phyloP scores from a whole-genome alignment of 495 filamentous ascomycete species.

The Aspergillus nanangensis region DNA sequence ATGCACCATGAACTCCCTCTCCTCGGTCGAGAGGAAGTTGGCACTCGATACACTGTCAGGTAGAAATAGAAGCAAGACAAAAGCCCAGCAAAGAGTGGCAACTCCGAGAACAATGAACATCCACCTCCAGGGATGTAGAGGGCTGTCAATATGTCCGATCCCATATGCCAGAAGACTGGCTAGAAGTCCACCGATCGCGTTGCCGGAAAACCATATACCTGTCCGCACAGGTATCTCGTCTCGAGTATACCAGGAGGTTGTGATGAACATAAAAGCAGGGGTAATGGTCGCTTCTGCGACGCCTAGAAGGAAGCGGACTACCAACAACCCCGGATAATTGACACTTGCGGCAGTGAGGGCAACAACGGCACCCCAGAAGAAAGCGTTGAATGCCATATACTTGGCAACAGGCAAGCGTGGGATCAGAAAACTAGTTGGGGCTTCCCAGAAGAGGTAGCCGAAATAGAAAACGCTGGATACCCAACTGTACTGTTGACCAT shows the following conservation, averaged over 20 bases:
- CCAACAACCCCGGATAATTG: conserved; percentile 31
- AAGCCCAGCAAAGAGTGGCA: conserved; percentile 49
- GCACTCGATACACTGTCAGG: conserved; percentile 60
- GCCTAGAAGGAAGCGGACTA: conserved; percentile 46
- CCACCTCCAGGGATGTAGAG: conserved; percentile 48
- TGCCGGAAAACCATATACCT: conserved; percentile 57
- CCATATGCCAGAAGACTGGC: conserved; percentile 56
- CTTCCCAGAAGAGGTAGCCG: conserved; percentile 47
- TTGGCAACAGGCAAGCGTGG: conserved; percentile 50
- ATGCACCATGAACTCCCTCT: conserved; percentile 51
- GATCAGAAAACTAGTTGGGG: conserved; percentile 34
- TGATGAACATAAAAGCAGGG: conserved; percentile 34
- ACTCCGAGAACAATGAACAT: conserved; percentile 50
- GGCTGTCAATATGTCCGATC: conserved; percentile 46
- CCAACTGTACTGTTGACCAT: conserved; percentile 56
- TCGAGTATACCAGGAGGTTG: conserved; percentile 48
- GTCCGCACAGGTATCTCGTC: conserved; percentile 56
- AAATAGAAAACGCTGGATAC: conserved; percentile 59
- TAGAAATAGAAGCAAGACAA: conserved; percentile 50
- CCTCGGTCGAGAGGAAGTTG: conserved; percentile 50
- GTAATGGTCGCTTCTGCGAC: conserved; percentile 49
- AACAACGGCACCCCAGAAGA: conserved; percentile 55
- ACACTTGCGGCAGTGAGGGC: conserved; percentile 35
- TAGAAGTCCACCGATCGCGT: conserved; percentile 51
- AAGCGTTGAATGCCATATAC: conserved; percentile 51